These are phyloP conservation scores for Triglochin maritima DNA, from an alignment of 106 monocot genomes.

Conservation along the genomic window DNA sequence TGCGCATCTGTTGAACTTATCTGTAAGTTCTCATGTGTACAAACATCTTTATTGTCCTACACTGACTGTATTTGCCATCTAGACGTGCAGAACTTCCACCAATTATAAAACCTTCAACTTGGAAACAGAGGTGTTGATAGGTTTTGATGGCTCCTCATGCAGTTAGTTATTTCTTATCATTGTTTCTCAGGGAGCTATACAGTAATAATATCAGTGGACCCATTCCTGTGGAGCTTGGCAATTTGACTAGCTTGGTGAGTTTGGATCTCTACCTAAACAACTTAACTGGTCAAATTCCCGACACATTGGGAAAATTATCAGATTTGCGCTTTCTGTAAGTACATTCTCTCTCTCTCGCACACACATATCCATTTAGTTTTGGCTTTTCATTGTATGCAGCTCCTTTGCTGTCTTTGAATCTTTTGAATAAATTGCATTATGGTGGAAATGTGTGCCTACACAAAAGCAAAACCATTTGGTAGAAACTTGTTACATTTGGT, in stretches of 20 bases:
- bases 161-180: not conserved
- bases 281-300: constrained; percentile 66
- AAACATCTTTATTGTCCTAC: no score
- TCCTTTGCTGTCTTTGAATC: not conserved
- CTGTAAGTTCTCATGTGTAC: no score
- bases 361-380: not conserved
- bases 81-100: no score
- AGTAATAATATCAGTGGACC: constrained; percentile 81
- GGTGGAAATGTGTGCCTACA: no score
- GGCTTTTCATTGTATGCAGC: not conserved
- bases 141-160: not conserved
- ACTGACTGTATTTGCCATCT: no score
- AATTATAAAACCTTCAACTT: no score
- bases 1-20: no score
- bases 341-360: not conserved
- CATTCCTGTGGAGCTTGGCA: constrained; percentile 83
- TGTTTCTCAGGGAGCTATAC: constrained; percentile 74
- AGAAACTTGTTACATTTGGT: no score
- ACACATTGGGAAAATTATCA: constrained; percentile 56
- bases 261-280: constrained; percentile 92
- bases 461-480: no score
- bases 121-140: no score
- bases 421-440: no score
- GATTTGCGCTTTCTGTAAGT: constrained; percentile 56
- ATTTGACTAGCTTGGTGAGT: constrained; percentile 83